Conservation (phyloP, 148 eudicot genomes). For the Camellia granthamiana region DNA sequence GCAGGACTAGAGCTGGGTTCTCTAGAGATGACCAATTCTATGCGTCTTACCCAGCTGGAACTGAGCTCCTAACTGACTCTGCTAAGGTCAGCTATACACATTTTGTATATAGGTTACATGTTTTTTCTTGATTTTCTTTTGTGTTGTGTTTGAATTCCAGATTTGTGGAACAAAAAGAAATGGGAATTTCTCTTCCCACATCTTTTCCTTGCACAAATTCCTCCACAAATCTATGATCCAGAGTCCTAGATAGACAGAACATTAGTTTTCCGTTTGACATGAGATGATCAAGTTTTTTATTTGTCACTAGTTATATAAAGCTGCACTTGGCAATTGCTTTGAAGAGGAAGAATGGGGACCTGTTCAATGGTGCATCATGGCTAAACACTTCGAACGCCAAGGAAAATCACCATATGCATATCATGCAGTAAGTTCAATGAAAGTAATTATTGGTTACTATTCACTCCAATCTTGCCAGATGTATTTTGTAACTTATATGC, state of each 20-base stretch:
- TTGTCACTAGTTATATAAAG: slow-evolving; percentile 63
- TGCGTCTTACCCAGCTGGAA: slow-evolving; percentile 92
- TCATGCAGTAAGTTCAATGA: slow-evolving; percentile 65
- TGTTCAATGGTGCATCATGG: slow-evolving; percentile 76
- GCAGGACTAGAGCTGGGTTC: slow-evolving; percentile 81
- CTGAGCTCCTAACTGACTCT: slow-evolving; percentile 84
- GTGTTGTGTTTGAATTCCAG: too few relatives aligned
- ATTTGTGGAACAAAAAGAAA: too few relatives aligned
- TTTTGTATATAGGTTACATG: background rate
- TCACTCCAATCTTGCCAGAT: background rate
- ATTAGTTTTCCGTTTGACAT: background rate
- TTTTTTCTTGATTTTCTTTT: background rate
- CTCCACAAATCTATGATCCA: too few relatives aligned
- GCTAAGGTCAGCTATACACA: slow-evolving; percentile 46
- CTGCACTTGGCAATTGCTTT: slow-evolving; percentile 87
- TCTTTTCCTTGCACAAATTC: too few relatives aligned
- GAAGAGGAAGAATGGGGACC: slow-evolving; percentile 97
- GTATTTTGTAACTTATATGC: background rate
- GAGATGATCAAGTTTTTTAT: slow-evolving; percentile 9
- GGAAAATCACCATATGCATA: slow-evolving; percentile 95
- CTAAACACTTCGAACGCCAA: slow-evolving; percentile 90
- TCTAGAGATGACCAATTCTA: slow-evolving; percentile 92
- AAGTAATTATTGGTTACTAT: background rate
- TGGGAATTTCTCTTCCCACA: too few relatives aligned
- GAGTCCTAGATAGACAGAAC: too few relatives aligned